Percentiles rank a stretch among this genome's conserved stretches.
Conservation (phyloP, 192 early-diverging fungal genomes). For the Borealophlyctis nickersoniae region DNA sequence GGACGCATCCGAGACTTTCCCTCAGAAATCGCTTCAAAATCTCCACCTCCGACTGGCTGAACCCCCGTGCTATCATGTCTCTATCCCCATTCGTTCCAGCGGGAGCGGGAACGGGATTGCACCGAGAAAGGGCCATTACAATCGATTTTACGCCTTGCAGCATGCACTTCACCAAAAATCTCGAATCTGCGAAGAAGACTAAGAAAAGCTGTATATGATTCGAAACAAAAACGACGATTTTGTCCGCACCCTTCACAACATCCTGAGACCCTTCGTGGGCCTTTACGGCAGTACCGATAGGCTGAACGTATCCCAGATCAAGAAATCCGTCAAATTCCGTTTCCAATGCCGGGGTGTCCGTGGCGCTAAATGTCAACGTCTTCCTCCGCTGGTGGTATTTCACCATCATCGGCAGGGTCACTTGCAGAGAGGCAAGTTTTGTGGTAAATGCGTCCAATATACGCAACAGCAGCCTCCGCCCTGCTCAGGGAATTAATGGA, state of each 20-base stretch:
- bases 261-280: constrained; percentile 59
- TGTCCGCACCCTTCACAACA: constrained; percentile 64
- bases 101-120: constrained; percentile 60
- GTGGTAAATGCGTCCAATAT: constrained; percentile 83
- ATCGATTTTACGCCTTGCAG: constrained; percentile 85
- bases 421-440: constrained; percentile 70
- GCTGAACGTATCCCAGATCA: constrained; percentile 56
- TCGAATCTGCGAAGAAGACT: constrained; percentile 58
- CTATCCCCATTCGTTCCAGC: constrained; percentile 24
- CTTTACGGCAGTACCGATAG: constrained; percentile 43
- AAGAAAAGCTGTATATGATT: background rate
- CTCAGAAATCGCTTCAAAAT: constrained; percentile 71
- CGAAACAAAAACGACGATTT: background rate
- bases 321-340: constrained; percentile 46
- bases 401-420: constrained; percentile 57
- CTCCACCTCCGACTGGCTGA: constrained; percentile 68
- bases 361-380: background rate
- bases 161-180: constrained; percentile 85
- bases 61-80: constrained; percentile 52
- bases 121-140: constrained; percentile 67
- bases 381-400: constrained; percentile 47
- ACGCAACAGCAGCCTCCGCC: constrained; percentile 45
- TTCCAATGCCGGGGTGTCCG: background rate
- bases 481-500: constrained; percentile 22
- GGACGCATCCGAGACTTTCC: constrained; percentile 78